Evolutionary conservation across 352 stramenopile species (phyloP), one percentile per base, ranked within the genome.

Genomic region (Proteromonas lacertae): DNA sequence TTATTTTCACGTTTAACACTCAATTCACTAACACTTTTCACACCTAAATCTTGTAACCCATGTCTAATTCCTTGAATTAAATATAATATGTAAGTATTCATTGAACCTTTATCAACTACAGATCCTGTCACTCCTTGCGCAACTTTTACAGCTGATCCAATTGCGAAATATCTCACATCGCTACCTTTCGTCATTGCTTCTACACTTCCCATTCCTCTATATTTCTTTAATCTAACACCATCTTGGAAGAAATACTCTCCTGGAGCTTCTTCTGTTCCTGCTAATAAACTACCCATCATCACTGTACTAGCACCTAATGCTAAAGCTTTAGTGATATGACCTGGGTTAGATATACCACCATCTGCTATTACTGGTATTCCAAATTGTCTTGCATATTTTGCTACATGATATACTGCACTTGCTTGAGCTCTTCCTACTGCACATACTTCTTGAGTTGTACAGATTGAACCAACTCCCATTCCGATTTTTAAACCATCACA

Each of bases 171-270:
- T 26, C 72, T 65, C 60, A 82, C 84, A 37, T 62, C 76, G 22
- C 66, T 87, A 20, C 86, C 86, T 49, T 93, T 81, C 16, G 61
- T 73, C 83, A 97, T 97, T 32, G 88, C 86, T 54, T 99, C 88
- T 19, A 99, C 71, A 38, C 74, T 93, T 36, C 86, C 86, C 88
- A 28, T 28, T 43, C 87, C 88, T 48, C 86, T 72, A 63, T 99
- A 99, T 52, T 90, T 84, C 60, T 99, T 99, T 22, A 99, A 60
- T 39, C 88, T 76, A 40, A 97, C 82, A 29, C 88, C 88, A 53
- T 97, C 82, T 63, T 96, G 82, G 62, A 94, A 98, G 53, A 93
- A 99, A 62, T 98, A 99, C 53, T 97, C 80, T 20, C 88, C 88
- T 2, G 88, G 88, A 19, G 84, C 74, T 56, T 99, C 88, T 47